Percentiles rank a stretch among this genome's conserved stretches.
These are phyloP conservation scores for Fomes fomentarius DNA, from an alignment of 1,284 basidiomycete genomes.

Conservation along the genomic window DNA sequence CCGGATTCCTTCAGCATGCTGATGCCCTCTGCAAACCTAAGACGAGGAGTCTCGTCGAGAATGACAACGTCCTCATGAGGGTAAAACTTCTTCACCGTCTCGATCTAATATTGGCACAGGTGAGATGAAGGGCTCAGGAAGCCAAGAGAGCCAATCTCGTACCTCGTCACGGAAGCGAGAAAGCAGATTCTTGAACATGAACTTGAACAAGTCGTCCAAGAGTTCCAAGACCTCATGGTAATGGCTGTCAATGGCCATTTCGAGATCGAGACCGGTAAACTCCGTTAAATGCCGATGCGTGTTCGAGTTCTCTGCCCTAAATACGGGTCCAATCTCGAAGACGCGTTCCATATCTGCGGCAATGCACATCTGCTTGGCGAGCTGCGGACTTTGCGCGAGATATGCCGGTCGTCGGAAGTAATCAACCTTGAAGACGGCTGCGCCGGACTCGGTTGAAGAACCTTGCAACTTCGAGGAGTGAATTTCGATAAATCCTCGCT, in stretches of 20 bases:
- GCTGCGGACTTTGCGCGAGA: slow-evolving; percentile 72
- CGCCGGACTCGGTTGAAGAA: slow-evolving; percentile 71
- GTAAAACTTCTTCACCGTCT: slow-evolving; percentile 59
- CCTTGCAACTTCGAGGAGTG: slow-evolving; percentile 75
- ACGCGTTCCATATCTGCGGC: slow-evolving; percentile 73
- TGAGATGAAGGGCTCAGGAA: too few species aligned
- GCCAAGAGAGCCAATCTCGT: slow-evolving; percentile 3
- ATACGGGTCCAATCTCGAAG: slow-evolving; percentile 75
- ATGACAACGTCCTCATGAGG: slow-evolving; percentile 55
- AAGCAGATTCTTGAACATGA: slow-evolving; percentile 42
- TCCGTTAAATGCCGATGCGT: slow-evolving; percentile 78
- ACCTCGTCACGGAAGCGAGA: slow-evolving; percentile 40
- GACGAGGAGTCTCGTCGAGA: slow-evolving; percentile 51
- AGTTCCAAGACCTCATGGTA: slow-evolving; percentile 58
- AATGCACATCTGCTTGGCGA: slow-evolving; percentile 80
- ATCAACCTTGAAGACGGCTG: slow-evolving; percentile 72
- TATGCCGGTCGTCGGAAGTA: slow-evolving; percentile 72
- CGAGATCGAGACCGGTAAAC: slow-evolving; percentile 74
- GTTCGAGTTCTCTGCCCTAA: slow-evolving; percentile 76
- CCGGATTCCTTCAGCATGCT: slow-evolving; percentile 54
- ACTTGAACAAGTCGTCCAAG: slow-evolving; percentile 43
- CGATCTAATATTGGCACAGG: slow-evolving; percentile 47
- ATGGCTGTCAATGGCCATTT: slow-evolving; percentile 73
- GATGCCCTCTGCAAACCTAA: slow-evolving; percentile 64
- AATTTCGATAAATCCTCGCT: slow-evolving; percentile 63